A percentile compares a stretch with the other conserved stretches of the same genome.
phyloP scores from a whole-genome alignment of 2,329 filamentous ascomycete genomes.

The Fusarium denticulatum region DNA sequence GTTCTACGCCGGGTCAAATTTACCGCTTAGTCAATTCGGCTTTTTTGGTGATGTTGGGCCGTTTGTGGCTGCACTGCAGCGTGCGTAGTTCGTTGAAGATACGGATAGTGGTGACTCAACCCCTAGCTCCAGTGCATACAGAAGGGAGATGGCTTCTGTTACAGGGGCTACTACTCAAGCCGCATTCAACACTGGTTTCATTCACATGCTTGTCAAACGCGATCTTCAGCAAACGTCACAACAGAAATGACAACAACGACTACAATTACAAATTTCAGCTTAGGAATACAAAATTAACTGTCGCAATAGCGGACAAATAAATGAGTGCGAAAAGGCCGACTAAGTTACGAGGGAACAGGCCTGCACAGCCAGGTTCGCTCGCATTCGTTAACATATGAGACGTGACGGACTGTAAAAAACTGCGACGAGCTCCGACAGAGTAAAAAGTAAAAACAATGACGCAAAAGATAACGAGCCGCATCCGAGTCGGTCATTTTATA shows the following conservation, averaged over 20 bases:
- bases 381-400: background rate
- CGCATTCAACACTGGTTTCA: background rate
- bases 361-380: background rate
- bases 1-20: background rate
- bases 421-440: background rate
- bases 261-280: background rate
- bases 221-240: background rate
- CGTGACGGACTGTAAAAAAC: background rate
- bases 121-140: background rate
- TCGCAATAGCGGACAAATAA: background rate
- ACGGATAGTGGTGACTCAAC: background rate
- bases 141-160: background rate
- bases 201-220: background rate
- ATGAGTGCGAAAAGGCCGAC: background rate
- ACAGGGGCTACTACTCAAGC: background rate
- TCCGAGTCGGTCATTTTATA: background rate
- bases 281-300: background rate
- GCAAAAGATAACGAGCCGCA: background rate
- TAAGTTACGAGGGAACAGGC: background rate
- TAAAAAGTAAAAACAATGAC: background rate
- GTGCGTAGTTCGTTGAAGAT: background rate
- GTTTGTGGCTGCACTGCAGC: background rate
- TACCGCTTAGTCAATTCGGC: conserved; percentile 9
- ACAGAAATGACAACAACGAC: background rate
- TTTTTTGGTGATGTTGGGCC: background rate